Evolutionary conservation across 2,329 filamentous ascomycete species (phyloP).

Genomic region (Ophiocordyceps sinensis): DNA sequence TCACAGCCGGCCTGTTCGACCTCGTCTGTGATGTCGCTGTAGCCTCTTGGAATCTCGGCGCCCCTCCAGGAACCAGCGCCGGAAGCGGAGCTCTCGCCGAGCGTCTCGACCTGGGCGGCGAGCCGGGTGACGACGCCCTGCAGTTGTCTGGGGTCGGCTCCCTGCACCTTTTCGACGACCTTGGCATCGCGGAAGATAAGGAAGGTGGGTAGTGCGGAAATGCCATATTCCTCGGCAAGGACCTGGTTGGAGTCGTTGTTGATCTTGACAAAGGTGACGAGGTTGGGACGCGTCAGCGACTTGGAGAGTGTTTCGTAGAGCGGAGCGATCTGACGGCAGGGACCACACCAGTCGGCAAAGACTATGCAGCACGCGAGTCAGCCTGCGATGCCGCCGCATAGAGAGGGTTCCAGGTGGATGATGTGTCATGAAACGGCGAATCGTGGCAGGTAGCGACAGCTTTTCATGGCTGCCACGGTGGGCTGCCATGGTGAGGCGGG

Average conservation of each 20-base stretch:
- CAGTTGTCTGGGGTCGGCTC: conserved; percentile 59
- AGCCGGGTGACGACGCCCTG: conserved; percentile 58
- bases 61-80: conserved; percentile 52
- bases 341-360: conserved; percentile 74
- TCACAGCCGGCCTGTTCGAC: conserved; percentile 71
- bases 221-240: conserved; percentile 56
- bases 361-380: conserved; percentile 33
- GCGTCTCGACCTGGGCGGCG: conserved; percentile 47
- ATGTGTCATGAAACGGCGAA: too few relatives aligned
- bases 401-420: too few relatives aligned
- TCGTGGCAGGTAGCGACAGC: background rate
- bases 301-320: conserved; percentile 64
- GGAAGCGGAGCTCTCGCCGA: conserved; percentile 26
- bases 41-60: conserved; percentile 61
- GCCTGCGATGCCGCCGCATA: too few relatives aligned
- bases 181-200: conserved; percentile 67
- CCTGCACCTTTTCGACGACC: conserved; percentile 53
- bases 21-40: conserved; percentile 68
- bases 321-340: conserved; percentile 73
- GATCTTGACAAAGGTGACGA: conserved; percentile 76
- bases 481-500: too few relatives aligned
- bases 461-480: background rate
- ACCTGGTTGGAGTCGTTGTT: conserved; percentile 66
- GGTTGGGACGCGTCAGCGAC: conserved; percentile 54
- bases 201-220: conserved; percentile 80